These are phyloP conservation scores for Irpex sp. DNA, from an alignment of 1,284 basidiomycete species.

Conservation along the genomic window DNA sequence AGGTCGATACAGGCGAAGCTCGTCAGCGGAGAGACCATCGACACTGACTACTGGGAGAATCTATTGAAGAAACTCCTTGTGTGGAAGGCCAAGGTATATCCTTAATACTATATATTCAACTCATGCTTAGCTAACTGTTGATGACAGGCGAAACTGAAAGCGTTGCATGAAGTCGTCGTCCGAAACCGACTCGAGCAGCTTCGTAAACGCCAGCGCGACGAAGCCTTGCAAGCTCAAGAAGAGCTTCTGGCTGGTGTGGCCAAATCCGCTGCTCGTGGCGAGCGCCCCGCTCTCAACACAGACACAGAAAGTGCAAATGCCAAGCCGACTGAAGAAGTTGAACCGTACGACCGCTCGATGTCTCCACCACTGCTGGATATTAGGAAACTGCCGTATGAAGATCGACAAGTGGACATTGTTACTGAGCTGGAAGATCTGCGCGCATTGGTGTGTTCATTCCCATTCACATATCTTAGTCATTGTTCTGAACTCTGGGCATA, in stretches of 20 bases:
- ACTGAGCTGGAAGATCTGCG: conserved; percentile 62
- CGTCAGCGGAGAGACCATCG: conserved; percentile 87
- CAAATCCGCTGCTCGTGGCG: conserved; percentile 43
- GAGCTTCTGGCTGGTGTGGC: conserved; percentile 83
- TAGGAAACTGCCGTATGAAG: conserved; percentile 64
- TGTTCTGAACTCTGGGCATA: conserved; percentile 23
- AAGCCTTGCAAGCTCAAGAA: conserved; percentile 87
- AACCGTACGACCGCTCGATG: conserved; percentile 80
- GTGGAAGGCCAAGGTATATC: conserved; percentile 89
- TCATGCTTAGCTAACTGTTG: no score
- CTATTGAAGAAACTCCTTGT: conserved; percentile 89
- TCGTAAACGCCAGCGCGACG: conserved; percentile 90
- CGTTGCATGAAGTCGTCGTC: conserved; percentile 92
- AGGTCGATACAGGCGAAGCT: conserved; percentile 86
- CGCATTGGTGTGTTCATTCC: conserved; percentile 51
- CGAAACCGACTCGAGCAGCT: conserved; percentile 94
- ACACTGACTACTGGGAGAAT: conserved; percentile 97
- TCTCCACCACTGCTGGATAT: conserved; percentile 73
- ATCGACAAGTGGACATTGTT: conserved; percentile 74
- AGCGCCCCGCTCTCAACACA: conserved; percentile 25
- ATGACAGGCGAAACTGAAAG: conserved; percentile 79
- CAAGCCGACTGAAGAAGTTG: conserved; percentile 52
- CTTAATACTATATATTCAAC: neutral
- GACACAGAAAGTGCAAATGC: conserved; percentile 38
- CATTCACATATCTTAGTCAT: neutral